Percentiles rank a stretch among this genome's conserved stretches.
Conservation (phyloP, 2,329 filamentous ascomycete species). For the Cladophialophora yegresii region DNA sequence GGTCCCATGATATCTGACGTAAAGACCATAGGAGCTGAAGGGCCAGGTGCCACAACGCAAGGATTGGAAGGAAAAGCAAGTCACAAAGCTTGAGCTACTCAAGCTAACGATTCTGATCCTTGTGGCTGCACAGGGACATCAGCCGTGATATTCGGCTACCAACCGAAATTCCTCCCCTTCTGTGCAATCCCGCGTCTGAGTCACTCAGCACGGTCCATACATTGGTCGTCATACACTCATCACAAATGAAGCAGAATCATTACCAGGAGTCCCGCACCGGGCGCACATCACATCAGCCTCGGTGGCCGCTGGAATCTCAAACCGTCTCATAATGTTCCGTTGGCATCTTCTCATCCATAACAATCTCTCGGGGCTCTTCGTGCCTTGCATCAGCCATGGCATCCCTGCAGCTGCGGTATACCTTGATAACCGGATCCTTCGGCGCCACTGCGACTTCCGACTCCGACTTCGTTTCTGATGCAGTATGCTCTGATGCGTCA, state of each 20-base stretch:
- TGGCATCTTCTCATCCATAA: neutral
- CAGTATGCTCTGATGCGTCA: constrained; percentile 11
- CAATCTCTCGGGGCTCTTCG: neutral
- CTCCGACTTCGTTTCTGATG: neutral
- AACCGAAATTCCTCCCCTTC: neutral
- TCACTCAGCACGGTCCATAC: neutral
- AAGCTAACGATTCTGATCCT: neutral
- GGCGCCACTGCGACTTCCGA: neutral
- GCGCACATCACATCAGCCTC: neutral
- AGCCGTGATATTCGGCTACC: neutral
- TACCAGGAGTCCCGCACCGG: neutral
- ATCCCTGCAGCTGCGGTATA: constrained; percentile 1
- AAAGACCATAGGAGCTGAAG: neutral
- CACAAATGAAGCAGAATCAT: neutral
- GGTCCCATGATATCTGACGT: neutral
- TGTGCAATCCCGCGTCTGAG: neutral
- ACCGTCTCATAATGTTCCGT: constrained; percentile 1
- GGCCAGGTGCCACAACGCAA: neutral
- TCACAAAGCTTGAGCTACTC: neutral
- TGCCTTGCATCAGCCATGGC: neutral
- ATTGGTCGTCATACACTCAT: neutral
- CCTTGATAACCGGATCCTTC: neutral
- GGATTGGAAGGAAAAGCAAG: neutral
- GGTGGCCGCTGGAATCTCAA: neutral
- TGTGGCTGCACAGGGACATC: neutral